These are phyloP conservation scores for Lentinula guzmanii DNA, from an alignment of 768 basidiomycete species.

Conservation along the genomic window DNA sequence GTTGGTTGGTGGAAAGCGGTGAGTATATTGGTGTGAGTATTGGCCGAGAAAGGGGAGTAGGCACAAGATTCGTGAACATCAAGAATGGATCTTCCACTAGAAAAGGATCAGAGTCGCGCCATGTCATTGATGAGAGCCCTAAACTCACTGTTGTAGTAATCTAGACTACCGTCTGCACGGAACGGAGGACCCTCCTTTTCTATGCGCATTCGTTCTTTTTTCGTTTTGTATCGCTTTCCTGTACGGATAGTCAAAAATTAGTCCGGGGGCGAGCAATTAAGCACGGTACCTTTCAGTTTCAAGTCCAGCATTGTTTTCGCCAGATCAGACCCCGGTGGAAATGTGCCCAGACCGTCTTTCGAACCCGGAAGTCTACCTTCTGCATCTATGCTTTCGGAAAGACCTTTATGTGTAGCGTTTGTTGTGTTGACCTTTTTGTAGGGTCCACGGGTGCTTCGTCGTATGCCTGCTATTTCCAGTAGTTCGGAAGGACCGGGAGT, in stretches of 20 bases:
- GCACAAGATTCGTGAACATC: conserved; percentile 55
- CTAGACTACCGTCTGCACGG: conserved; percentile 70
- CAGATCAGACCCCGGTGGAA: conserved; percentile 66
- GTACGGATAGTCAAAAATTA: neutral
- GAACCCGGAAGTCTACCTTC: conserved; percentile 74
- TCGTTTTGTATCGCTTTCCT: conserved; percentile 78
- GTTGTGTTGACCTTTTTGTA: conserved; percentile 39
- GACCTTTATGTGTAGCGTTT: conserved; percentile 25
- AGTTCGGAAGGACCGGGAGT: conserved; percentile 13
- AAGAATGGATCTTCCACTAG: conserved; percentile 79
- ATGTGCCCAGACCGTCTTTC: conserved; percentile 68
- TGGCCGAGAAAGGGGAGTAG: conserved; percentile 51
- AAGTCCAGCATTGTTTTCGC: conserved; percentile 68
- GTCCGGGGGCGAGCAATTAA: neutral
- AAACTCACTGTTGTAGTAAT: conserved; percentile 61
- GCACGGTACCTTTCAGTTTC: conserved; percentile 65
- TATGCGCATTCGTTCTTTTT: conserved; percentile 73
- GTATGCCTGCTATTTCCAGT: conserved; percentile 27
- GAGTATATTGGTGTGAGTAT: conserved; percentile 54
- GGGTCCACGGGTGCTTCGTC: conserved; percentile 45
- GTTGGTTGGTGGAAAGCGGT: conserved; percentile 18
- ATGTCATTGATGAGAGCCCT: neutral
- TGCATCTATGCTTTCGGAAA: conserved; percentile 49
- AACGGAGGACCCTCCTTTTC: conserved; percentile 73
- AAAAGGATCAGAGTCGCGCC: conserved; percentile 6